phyloP scores from a whole-genome alignment of 306 rosid species.

The Oemleria cerasiformis region DNA sequence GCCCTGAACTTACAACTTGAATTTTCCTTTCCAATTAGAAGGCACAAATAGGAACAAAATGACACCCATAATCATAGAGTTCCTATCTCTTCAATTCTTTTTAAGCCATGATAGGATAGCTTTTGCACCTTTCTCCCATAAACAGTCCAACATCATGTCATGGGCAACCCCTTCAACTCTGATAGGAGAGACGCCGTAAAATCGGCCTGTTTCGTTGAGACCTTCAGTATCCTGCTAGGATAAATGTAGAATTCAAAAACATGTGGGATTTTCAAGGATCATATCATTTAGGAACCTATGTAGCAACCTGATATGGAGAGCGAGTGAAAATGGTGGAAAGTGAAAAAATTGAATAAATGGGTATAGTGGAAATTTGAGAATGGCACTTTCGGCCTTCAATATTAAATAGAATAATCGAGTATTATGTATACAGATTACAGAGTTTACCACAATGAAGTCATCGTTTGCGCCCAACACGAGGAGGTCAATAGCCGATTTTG shows the following conservation, averaged over 20 bases:
- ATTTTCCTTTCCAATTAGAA: no score
- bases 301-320: not conserved
- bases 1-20: no score
- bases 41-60: no score
- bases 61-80: conserved; percentile 66
- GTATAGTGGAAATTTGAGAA: not conserved
- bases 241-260: no score
- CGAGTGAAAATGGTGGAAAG: not conserved
- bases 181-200: conserved; percentile 59
- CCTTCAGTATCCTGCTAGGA: conserved; percentile 57
- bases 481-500: conserved; percentile 49
- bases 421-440: not conserved
- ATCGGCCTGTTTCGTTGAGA: conserved; percentile 64
- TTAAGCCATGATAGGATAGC: no score
- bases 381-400: not conserved
- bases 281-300: not conserved
- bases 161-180: conserved; percentile 65
- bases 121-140: conserved; percentile 3
- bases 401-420: not conserved
- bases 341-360: not conserved
- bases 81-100: no score
- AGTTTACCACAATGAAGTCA: conserved; percentile 83
- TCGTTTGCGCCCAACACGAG: conserved; percentile 76
- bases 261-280: not conserved
- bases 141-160: conserved; percentile 83